Percentiles rank a stretch among this genome's conserved stretches.
Conservation (phyloP, 2,329 filamentous ascomycete genomes). For the Pseudopyricularia cyperi region DNA sequence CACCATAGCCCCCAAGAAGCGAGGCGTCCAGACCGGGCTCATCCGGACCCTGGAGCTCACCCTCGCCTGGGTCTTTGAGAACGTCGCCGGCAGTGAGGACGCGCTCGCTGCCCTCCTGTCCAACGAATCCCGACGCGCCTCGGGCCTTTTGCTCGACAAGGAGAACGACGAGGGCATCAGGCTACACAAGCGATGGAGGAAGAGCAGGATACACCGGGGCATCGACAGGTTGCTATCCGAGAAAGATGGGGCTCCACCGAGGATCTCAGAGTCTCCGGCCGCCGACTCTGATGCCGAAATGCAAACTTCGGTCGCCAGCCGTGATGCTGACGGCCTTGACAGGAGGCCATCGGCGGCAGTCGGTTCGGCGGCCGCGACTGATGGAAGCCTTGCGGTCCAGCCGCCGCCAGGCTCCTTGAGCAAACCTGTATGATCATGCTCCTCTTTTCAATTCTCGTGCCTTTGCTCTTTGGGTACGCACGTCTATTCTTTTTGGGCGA, state of each 20-base stretch:
- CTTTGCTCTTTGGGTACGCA: too few relatives aligned
- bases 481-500: too few relatives aligned
- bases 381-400: not conserved
- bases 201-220: conserved; percentile 46
- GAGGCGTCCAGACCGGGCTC: conserved; percentile 70
- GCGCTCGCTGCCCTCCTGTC: conserved; percentile 41
- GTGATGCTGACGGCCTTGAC: not conserved
- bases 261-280: conserved; percentile 17
- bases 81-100: conserved; percentile 44
- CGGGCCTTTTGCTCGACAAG: conserved; percentile 37
- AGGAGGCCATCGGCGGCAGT: not conserved
- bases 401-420: not conserved
- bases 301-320: not conserved
- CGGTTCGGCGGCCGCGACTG: not conserved
- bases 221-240: conserved; percentile 50
- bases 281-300: conserved; percentile 17
- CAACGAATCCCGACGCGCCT: conserved; percentile 24
- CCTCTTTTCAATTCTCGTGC: too few relatives aligned
- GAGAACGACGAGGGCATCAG: conserved; percentile 42
- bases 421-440: not conserved
- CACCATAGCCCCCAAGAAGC: conserved; percentile 59
- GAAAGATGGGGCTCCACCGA: conserved; percentile 16
- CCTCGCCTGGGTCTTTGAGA: conserved; percentile 52
- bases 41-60: conserved; percentile 60
- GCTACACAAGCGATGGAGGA: conserved; percentile 49